These are phyloP conservation scores for Nepenthes alata DNA, from an alignment of 179 eudicot species.

Conservation along the genomic window DNA sequence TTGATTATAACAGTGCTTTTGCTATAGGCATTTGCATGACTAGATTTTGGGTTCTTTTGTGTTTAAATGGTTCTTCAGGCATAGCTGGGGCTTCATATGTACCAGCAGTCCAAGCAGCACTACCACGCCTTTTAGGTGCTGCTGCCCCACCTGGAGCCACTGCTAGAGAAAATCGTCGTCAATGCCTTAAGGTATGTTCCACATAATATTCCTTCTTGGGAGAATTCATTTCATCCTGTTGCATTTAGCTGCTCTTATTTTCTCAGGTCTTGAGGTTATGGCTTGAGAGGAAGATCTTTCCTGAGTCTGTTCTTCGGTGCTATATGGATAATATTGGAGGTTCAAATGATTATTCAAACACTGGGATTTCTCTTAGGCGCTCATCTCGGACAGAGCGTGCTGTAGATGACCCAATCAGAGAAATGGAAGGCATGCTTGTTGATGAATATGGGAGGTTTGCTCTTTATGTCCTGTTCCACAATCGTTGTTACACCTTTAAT, in stretches of 20 bases:
- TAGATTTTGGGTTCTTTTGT: not conserved
- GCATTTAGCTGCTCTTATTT: not conserved
- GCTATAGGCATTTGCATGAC: not conserved
- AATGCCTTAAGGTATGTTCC: constrained; percentile 68
- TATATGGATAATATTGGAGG: constrained; percentile 66
- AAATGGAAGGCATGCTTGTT: constrained; percentile 87
- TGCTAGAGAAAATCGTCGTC: constrained; percentile 88
- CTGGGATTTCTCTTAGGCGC: constrained; percentile 21
- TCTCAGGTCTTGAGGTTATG: constrained; percentile 74
- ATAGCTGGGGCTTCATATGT: constrained; percentile 88
- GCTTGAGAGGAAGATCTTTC: constrained; percentile 94
- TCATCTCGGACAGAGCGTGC: constrained; percentile 83
- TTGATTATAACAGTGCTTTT: too few relatives aligned
- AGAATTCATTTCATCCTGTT: constrained; percentile 1
- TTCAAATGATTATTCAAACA: constrained; percentile 15
- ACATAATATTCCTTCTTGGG: constrained; percentile 2
- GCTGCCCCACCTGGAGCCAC: constrained; percentile 82
- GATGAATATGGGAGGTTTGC: constrained; percentile 96
- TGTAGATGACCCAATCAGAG: constrained; percentile 94
- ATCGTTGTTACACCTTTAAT: not conserved
- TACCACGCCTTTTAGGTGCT: constrained; percentile 83
- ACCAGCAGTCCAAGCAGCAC: constrained; percentile 71
- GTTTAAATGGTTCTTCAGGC: constrained; percentile 26
- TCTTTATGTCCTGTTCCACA: not conserved
- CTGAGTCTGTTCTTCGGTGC: constrained; percentile 70